A percentile compares a stretch with the other conserved stretches of the same genome.
These are phyloP conservation scores for Aquilaria agallochum DNA, from an alignment of 441 rosid genomes.

Conservation along the genomic window DNA sequence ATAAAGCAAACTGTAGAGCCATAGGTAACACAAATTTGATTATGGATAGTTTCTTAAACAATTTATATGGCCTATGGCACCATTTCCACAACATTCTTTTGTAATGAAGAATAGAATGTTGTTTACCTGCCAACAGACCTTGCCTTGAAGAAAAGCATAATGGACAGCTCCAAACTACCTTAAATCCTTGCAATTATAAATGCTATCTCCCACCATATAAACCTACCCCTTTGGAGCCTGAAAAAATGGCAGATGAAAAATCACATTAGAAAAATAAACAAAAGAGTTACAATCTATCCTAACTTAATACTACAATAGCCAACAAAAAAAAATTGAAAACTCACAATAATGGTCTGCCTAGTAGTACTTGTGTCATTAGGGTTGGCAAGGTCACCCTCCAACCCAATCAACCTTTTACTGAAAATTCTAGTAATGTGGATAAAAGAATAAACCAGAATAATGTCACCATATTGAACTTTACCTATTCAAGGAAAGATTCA, in stretches of 20 bases:
- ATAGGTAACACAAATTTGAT: no score
- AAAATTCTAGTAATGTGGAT: conserved; percentile 38
- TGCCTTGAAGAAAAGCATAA: conserved; percentile 63
- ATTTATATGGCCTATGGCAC: no score
- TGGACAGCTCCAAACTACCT: conserved; percentile 73
- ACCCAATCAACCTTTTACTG: conserved; percentile 54
- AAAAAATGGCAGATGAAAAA: background rate
- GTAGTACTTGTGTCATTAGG: conserved; percentile 30
- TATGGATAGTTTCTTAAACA: no score
- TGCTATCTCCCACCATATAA: conserved; percentile 71
- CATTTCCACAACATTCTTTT: no score
- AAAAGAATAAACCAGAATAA: conserved; percentile 62
- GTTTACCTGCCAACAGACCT: conserved; percentile 62
- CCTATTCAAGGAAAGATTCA: conserved; percentile 37
- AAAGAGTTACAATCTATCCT: conserved; percentile 6
- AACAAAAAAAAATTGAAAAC: conserved; percentile 1
- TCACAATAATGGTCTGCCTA: conserved; percentile 47
- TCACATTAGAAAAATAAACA: background rate
- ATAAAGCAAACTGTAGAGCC: no score
- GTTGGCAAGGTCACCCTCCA: conserved; percentile 59
- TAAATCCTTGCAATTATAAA: conserved; percentile 53
- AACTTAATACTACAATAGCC: background rate
- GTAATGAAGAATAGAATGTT: no score
- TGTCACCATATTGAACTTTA: conserved; percentile 54
- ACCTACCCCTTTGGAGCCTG: conserved; percentile 78